A percentile compares a stretch with the other conserved stretches of the same genome.
Evolutionary conservation across 2,329 filamentous ascomycete genomes (phyloP).

Genomic region (Paraphoma sp.): DNA sequence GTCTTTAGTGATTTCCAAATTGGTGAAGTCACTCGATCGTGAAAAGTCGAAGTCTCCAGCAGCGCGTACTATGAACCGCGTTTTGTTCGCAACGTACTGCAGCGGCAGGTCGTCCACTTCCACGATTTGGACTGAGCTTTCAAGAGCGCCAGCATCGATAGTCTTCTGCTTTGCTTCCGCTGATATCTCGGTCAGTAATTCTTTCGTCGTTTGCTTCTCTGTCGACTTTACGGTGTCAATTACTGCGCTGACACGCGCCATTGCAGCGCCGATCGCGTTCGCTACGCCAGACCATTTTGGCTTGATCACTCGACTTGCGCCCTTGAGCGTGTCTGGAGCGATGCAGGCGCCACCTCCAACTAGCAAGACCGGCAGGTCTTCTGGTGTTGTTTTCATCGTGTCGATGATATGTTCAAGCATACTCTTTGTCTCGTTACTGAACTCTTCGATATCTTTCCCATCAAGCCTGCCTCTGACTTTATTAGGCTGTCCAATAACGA

Average conservation of each 20-base stretch:
- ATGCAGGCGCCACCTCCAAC: constrained; percentile 70
- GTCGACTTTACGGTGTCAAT: constrained; percentile 52
- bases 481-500: constrained; percentile 53
- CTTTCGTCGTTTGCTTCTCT: constrained; percentile 41
- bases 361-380: constrained; percentile 65
- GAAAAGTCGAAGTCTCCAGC: constrained; percentile 58
- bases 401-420: constrained; percentile 66
- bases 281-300: constrained; percentile 66
- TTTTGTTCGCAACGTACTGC: constrained; percentile 61
- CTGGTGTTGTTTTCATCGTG: constrained; percentile 67
- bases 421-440: constrained; percentile 52
- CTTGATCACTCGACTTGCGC: constrained; percentile 64
- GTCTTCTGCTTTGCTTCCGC: constrained; percentile 49
- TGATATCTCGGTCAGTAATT: constrained; percentile 45
- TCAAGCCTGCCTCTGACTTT: constrained; percentile 45
- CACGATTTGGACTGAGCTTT: constrained; percentile 39
- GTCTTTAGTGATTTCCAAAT: constrained; percentile 27
- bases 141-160: constrained; percentile 45
- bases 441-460: constrained; percentile 47
- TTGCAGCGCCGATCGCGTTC: constrained; percentile 70
- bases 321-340: constrained; percentile 61
- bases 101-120: constrained; percentile 60
- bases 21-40: constrained; percentile 36
- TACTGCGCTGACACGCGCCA: constrained; percentile 61
- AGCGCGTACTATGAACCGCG: constrained; percentile 60